phyloP scores from a whole-genome alignment of 306 rosid genomes.

The Lathyrus aphaca region DNA sequence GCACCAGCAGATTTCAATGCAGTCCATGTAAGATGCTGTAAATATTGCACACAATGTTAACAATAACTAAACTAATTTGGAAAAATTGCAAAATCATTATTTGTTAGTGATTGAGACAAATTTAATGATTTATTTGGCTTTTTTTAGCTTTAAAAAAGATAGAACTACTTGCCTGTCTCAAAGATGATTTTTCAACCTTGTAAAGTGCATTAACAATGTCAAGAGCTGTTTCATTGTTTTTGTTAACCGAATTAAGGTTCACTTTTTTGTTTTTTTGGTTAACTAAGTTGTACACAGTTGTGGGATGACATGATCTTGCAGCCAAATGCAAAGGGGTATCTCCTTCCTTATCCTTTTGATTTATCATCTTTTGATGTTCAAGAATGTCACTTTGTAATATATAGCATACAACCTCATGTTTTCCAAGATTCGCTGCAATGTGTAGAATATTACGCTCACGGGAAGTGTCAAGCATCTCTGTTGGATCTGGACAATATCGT shows the following conservation, averaged over 20 bases:
- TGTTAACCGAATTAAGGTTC: not conserved
- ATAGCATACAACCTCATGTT: conserved; percentile 2
- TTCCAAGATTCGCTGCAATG: conserved; percentile 29
- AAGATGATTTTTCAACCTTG: not conserved
- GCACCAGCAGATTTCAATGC: conserved; percentile 32
- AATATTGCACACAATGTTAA: not conserved
- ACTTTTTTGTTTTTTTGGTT: not conserved
- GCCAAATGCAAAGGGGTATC: conserved; percentile 47
- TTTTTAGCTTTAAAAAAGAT: not conserved
- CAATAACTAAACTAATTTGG: too few species aligned
- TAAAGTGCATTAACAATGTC: not conserved
- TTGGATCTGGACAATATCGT: conserved; percentile 23
- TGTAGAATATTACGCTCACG: conserved; percentile 32
- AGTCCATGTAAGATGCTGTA: conserved; percentile 31
- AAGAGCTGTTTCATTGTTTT: not conserved
- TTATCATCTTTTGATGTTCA: conserved; percentile 10
- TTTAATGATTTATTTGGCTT: too few species aligned
- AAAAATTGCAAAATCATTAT: too few species aligned
- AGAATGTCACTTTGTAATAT: conserved; percentile 1
- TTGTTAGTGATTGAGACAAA: too few species aligned
- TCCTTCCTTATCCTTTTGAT: conserved; percentile 2
- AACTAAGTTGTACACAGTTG: conserved; percentile 24
- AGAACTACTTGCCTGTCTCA: conserved; percentile 5
- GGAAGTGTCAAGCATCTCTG: conserved; percentile 6
- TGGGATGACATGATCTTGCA: not conserved